Base-by-base conservation (phyloP, 352 stramenopile genomes). In the Phytophthora colocasiae region DNA sequence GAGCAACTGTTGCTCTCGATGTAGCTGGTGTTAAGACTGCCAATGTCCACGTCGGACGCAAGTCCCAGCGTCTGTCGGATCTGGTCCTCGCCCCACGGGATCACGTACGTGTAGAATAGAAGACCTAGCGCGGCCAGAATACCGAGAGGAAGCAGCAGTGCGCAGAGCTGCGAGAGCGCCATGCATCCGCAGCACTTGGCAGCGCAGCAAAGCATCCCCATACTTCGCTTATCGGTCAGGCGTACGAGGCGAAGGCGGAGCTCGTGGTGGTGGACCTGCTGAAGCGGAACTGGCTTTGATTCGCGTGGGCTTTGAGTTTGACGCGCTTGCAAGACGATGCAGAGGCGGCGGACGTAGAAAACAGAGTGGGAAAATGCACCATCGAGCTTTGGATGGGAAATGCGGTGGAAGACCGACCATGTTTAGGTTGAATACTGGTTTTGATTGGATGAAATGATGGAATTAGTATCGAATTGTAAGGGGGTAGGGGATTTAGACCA, bases 141-240 rank as follows among this genome's bases (percentile, higher is more conserved):
- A 27, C 46, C 78, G 19, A 92, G 66, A 17, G 75, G 81, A 48
- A 94, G 46, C 47, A 92, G 67, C 46, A 93, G 58, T 22, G 68
- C 74, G 41, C 89, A 81, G 56, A 93, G 73, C 73, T 93, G 83
- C 57, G 83, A 81, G 46, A 93, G 66, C 49, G 81, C 55, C 46
- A 93, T 83, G 71, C 83, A 93, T 62, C 85, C 81, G 77, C 85
- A 93, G 73, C 83, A 93, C 69, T 92, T 90, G 50, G 76, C 65
- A 43, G 72, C 76, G 51, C 74, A 88, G 59, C 75, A 86, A 27
- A 85, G 27, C 58, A 83, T 66, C 63, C 70, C 78, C 77, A 84
- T 88, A 50, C 31, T 36, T 36, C 31, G 32, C 29, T 17, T 15
- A 8, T 17, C 29, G 19, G 29, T 34, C 29, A 49, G n/a, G 9